These are phyloP conservation scores for Pichia ethanolica DNA, from an alignment of 805 yeast species.

Conservation along the genomic window DNA sequence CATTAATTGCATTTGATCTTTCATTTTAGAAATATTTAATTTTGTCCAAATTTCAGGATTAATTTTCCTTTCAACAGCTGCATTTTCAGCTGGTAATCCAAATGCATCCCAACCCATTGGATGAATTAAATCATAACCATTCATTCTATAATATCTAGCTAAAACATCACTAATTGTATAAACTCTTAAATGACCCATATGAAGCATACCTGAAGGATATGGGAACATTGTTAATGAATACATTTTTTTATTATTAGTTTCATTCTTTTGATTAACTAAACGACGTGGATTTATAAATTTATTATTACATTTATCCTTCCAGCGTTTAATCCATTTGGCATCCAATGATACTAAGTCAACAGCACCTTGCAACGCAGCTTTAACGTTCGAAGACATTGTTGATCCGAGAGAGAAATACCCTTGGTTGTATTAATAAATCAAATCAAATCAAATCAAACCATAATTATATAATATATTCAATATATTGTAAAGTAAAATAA, in stretches of 20 bases:
- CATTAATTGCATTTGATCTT: constrained; percentile 70
- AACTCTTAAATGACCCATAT: constrained; percentile 91
- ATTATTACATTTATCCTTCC: constrained; percentile 31
- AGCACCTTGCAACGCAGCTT: constrained; percentile 10
- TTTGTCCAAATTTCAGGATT: constrained; percentile 82
- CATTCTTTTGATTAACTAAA: constrained; percentile 9
- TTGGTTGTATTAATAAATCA: no score
- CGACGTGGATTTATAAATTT: constrained; percentile 26
- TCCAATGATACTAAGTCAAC: constrained; percentile 32
- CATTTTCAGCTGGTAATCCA: constrained; percentile 97
- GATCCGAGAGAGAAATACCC: not conserved
- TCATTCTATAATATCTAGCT: constrained; percentile 68
- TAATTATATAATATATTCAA: no score
- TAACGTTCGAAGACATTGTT: not conserved
- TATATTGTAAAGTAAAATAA: no score
- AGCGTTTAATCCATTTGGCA: constrained; percentile 44
- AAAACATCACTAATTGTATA: constrained; percentile 85
- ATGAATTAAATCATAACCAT: constrained; percentile 74
- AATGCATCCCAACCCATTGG: constrained; percentile 99
- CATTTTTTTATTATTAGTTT: constrained; percentile 27
- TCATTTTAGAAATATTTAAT: constrained; percentile 77
- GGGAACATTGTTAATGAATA: constrained; percentile 89
- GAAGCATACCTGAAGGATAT: constrained; percentile 89
- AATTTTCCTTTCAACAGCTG: constrained; percentile 80
- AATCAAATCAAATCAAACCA: no score